phyloP scores from a whole-genome alignment of 2,329 filamentous ascomycete species.

The Dactylonectria estremocensis region DNA sequence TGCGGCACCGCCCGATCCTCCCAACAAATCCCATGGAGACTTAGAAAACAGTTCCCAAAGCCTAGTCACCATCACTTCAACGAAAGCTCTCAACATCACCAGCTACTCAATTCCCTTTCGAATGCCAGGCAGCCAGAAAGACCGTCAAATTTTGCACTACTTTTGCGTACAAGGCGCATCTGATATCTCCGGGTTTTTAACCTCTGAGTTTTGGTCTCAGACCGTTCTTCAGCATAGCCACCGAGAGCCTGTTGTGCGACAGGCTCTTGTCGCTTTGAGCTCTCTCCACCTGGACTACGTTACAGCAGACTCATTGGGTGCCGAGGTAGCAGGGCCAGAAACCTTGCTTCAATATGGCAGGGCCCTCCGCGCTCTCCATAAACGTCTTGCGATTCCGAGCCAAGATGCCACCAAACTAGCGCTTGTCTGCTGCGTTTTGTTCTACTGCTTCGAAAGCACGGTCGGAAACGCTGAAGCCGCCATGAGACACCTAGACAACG shows the following conservation, averaged over 20 bases:
- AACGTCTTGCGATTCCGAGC: conserved; percentile 6
- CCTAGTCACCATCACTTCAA: neutral
- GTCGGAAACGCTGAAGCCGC: conserved; percentile 18
- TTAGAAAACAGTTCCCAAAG: neutral
- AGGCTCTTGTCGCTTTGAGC: conserved; percentile 23
- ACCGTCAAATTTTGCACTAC: conserved; percentile 29
- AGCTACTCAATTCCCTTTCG: conserved; percentile 24
- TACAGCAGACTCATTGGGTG: conserved; percentile 6
- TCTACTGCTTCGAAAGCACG: conserved; percentile 27
- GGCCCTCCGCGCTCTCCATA: conserved; percentile 19
- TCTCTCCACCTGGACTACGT: conserved; percentile 20
- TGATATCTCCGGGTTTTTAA: conserved; percentile 23
- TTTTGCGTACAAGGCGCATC: conserved; percentile 25
- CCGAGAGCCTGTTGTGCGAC: conserved; percentile 24
- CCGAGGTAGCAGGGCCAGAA: conserved; percentile 1
- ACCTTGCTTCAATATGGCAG: conserved; percentile 14
- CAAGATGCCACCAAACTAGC: conserved; percentile 10
- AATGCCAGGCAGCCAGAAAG: conserved; percentile 27
- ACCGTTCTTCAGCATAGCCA: conserved; percentile 24
- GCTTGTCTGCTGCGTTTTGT: conserved; percentile 25
- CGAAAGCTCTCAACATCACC: conserved; percentile 17
- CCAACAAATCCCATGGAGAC: neutral
- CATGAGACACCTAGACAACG: conserved; percentile 16
- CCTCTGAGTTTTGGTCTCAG: conserved; percentile 25
- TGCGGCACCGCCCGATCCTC: neutral